These are phyloP conservation scores for Solanum hybrid DNA, from an alignment of 305 asterid species.

Conservation along the genomic window DNA sequence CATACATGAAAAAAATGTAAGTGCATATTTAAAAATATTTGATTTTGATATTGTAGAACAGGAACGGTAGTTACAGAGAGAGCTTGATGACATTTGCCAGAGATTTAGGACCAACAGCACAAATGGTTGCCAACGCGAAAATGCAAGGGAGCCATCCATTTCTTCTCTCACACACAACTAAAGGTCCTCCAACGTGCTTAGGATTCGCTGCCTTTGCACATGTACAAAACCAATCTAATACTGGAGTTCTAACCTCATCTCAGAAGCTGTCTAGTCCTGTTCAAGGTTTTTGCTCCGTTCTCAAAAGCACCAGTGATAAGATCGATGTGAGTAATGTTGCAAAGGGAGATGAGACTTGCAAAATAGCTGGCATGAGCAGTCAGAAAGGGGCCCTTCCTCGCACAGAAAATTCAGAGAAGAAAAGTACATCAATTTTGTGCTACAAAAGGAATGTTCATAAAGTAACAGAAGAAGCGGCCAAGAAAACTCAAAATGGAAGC, in stretches of 20 bases:
- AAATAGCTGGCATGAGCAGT: background rate
- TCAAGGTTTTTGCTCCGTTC: background rate
- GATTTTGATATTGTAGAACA: constrained; percentile 18
- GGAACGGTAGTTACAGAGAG: constrained; percentile 34
- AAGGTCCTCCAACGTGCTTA: background rate
- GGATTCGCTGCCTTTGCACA: constrained; percentile 11
- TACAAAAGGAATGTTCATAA: background rate
- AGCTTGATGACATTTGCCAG: constrained; percentile 49
- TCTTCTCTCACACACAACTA: background rate
- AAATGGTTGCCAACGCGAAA: constrained; percentile 47
- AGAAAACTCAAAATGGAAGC: constrained; percentile 7
- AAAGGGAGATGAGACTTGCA: background rate
- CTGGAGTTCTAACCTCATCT: background rate
- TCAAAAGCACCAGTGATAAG: background rate
- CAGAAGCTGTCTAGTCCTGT: background rate
- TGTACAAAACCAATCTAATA: background rate
- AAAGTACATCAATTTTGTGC: background rate
- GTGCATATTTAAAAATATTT: background rate
- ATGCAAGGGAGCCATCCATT: constrained; percentile 17
- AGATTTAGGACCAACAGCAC: constrained; percentile 66
- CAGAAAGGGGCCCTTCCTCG: background rate
- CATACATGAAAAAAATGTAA: background rate
- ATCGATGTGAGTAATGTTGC: background rate
- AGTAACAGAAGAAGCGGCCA: background rate
- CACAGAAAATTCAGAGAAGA: background rate